Base-by-base conservation (phyloP, 352 stramenopile genomes). In the Blastocystis sp. region DNA sequence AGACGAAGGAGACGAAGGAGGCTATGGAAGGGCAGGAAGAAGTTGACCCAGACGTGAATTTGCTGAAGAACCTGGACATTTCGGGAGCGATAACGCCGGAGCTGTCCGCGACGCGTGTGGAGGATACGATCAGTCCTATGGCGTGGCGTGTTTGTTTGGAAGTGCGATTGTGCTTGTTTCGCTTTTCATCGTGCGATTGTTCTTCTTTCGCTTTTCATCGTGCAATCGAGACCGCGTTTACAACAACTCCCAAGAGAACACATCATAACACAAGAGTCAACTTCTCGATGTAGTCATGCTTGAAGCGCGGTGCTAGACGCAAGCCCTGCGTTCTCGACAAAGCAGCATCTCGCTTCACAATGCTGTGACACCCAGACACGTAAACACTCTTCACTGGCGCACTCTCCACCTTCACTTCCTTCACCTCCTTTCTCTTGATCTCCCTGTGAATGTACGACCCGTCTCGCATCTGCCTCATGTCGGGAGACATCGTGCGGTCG, bases 201-300 rank as follows among this genome's bases (percentile, higher is more conserved):
- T n/a, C n/a, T n/a, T n/a, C n/a, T n/a, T n/a, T n/a, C n/a, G n/a
- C n/a, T n/a, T n/a, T n/a, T n/a, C n/a, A n/a, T n/a, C n/a, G n/a
- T n/a, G n/a, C n/a, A n/a, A n/a, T n/a, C n/a, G n/a, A n/a, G n/a
- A n/a, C n/a, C n/a, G n/a, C n/a, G n/a, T n/a, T n/a, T n/a, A n/a
- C n/a, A 76, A 76, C 65, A 76, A 39, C n/a, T 76, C n/a, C 26
- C 24, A 16, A 74, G 55, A 29, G 55, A 77, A 77, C 66, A 77
- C 33, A 35, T 51, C 24, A 55, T 16, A 35, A 85, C 24, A 67
- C 74, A 67, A 85, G 31, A 1, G n/a, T 60, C 41, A 85, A 26
- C 41, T 69, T 66, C 50, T 85, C 74, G 33, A 85, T 63, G 39
- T 67, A 85, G 26, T 67, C 41, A 50, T 85, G 65, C 16, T 41